Evolutionary conservation across 768 basidiomycete species (phyloP), one percentile per base, ranked within the genome.

Genomic region (Pleurotus giganteus): DNA sequence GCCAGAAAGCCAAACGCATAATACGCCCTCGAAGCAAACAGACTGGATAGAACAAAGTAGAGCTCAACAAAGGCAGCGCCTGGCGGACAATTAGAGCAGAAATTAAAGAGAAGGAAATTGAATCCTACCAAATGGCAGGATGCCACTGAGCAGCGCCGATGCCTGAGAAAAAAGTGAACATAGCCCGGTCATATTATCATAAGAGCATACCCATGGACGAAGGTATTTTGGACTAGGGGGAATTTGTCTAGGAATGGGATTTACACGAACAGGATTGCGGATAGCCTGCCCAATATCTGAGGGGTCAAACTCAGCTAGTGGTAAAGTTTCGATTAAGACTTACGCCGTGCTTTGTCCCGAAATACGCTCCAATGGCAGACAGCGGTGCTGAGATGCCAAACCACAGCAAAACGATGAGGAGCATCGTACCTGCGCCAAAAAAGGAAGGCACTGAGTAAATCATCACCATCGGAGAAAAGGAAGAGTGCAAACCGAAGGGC

Each of bases 1-100:
- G 93, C 89, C 41, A 98, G 71, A 74, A 98, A 98, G 13, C 96
- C 96, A 66, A 98, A 98, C 9, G 96, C 96, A 67, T 97, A 98
- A 72, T 94, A 96, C 42, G 89, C 90, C 29, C 91, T 82, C 8
- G 92, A 89, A 21, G 94, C 94, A 63, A 97, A 98, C 24, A 98
- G 77, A 63, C 87, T 90, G 11, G 93, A 91, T 56, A 98, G 76
- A 41, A 96, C 84, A 65, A 94, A 97, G 70, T 93, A 97, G 9
- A 97, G 73, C 68, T 98, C 96, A 58, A 98, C 91, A 63, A 97
- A 98, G 2, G 92, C 94, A 44, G 96, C 95, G 50, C 93, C 90
- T 91, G 54, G n/a, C 51, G n/a, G 17, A 17, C 23, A 4, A 29
- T 37, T 53, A 24, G 43, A 62, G 32, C 41, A 50, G 28, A 7